Base-by-base conservation (phyloP, 2,329 filamentous ascomycete genomes). In the Clonostachys solani region DNA sequence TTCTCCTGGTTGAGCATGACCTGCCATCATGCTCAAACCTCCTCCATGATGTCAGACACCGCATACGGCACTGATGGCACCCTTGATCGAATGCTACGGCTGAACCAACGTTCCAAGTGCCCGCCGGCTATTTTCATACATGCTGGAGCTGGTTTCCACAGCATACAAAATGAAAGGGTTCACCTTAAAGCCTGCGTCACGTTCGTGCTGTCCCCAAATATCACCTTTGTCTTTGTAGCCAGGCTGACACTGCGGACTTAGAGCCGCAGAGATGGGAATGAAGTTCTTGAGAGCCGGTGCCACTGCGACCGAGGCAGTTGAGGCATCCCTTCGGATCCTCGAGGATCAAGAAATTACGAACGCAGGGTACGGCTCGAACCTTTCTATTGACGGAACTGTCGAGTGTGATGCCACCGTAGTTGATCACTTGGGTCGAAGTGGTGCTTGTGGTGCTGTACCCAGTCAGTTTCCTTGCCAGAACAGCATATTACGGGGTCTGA, bases 281-380 rank as follows among this genome's bases (percentile, higher is more conserved):
- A 78, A 77, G 44, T 78, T 95, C 50, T 73, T 99, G 50, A 87
- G 81, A 58, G 81, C 79, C 52, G 94, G 94, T 19, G 87, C 85
- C 10, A 83, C 84, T 40, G 89, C 94, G 5, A 77, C 92, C 5
- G 90, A 97, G 60, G 94, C 92, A 15, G 87, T 96, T 18, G 94
- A 96, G 66, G 86, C 87, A 44, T 90, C 94, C 33, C 83, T 99
- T 58, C 89, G 86, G 55, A 76, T 89, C 17, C 81, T 99, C 16
- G 94, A 99, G 68, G 89, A 99, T 62, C 85, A 87, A 48, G 91
- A 96, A 59, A 95, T 99, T 54, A 99, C 95, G 35, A 99, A 99
- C 64, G 89, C 92, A 36, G 94, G 94, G 1, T 97, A 88, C 62
- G 94, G 95, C 42, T 99, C 94, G 68, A 99, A 99, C 59, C 73